Conservation (phyloP, 2,329 filamentous ascomycete species). For the Alternaria dauci region DNA sequence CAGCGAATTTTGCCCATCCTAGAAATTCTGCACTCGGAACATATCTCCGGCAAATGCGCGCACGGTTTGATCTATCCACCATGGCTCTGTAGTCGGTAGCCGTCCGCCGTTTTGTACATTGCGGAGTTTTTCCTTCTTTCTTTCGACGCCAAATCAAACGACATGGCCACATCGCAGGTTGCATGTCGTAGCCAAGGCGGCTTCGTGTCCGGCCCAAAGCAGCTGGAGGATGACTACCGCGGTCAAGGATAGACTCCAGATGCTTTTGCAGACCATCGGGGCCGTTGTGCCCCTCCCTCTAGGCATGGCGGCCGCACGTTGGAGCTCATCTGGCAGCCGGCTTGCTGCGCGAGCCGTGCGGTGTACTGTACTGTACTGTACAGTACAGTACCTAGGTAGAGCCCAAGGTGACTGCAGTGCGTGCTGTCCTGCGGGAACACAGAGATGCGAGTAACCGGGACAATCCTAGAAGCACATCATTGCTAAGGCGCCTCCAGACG, state of each 20-base stretch:
- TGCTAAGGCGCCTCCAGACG: slow-evolving; percentile 29
- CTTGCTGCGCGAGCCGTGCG: slow-evolving; percentile 22
- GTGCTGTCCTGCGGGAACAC: slow-evolving; percentile 24
- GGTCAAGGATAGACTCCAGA: slow-evolving; percentile 4
- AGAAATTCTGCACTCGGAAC: slow-evolving; percentile 8
- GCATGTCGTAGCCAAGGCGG: slow-evolving; percentile 25
- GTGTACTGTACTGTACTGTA: background rate
- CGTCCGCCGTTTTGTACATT: slow-evolving; percentile 23
- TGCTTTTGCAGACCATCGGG: slow-evolving; percentile 16
- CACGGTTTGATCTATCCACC: slow-evolving; percentile 17
- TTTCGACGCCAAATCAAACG: slow-evolving; percentile 11
- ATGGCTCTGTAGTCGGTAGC: slow-evolving; percentile 18
- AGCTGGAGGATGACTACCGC: slow-evolving; percentile 5
- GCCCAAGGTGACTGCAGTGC: slow-evolving; percentile 30
- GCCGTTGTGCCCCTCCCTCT: slow-evolving; percentile 28
- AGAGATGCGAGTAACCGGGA: slow-evolving; percentile 36
- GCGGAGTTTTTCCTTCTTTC: background rate
- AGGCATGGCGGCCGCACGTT: slow-evolving; percentile 24
- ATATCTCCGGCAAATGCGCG: slow-evolving; percentile 16
- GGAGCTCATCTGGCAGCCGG: slow-evolving; percentile 27
- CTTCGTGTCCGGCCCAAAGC: slow-evolving; percentile 8
- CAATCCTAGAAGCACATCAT: slow-evolving; percentile 40
- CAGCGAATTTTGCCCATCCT: slow-evolving; percentile 21
- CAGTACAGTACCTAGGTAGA: background rate
- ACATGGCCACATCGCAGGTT: slow-evolving; percentile 23